Conservation (phyloP, 257 asterid genomes). For the Echites panduratus region DNA sequence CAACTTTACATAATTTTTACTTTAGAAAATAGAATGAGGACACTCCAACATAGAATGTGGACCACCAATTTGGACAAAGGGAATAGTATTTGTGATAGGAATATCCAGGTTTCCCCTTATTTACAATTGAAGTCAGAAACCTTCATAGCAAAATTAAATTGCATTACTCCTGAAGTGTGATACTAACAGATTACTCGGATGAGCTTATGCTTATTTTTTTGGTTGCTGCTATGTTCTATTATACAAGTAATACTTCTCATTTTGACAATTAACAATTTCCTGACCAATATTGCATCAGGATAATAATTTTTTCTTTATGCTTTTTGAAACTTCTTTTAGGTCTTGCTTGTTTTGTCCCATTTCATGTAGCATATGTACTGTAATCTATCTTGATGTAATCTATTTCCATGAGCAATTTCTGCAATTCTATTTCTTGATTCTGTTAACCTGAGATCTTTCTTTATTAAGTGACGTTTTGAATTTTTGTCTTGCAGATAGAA, state of each 20-base stretch:
- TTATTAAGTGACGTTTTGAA: neutral
- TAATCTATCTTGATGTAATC: no score
- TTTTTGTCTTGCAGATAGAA: constrained; percentile 38
- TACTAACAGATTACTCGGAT: neutral
- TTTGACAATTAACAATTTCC: neutral
- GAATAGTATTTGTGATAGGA: neutral
- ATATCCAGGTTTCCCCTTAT: neutral
- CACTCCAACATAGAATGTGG: neutral
- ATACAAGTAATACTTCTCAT: neutral
- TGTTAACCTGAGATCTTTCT: neutral
- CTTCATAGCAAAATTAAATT: neutral
- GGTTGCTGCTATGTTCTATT: neutral
- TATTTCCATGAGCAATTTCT: no score
- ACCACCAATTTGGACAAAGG: neutral
- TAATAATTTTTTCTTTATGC: neutral
- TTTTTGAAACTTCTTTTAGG: neutral
- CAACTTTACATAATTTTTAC: neutral
- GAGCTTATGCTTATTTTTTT: neutral
- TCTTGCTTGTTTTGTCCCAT: neutral
- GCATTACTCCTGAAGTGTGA: neutral
- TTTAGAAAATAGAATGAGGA: neutral
- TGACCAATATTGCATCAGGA: neutral
- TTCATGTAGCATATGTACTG: neutral
- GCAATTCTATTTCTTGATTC: neutral
- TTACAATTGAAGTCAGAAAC: no score